phyloP scores from a whole-genome alignment of 164 flowering plant genomes.

The Euptelea pleiosperma region DNA sequence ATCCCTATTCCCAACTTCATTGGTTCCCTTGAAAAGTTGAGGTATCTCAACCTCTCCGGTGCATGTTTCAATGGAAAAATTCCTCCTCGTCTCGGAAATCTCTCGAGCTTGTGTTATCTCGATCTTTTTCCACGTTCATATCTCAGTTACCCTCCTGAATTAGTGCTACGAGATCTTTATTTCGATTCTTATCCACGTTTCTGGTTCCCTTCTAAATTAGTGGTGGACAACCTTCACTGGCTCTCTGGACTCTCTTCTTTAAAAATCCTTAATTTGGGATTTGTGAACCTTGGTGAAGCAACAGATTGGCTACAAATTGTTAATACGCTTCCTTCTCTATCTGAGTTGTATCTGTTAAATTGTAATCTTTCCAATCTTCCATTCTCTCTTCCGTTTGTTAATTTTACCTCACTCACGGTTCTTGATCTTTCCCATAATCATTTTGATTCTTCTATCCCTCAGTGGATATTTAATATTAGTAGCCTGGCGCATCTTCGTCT shows the following conservation, averaged over 20 bases:
- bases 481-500: no score
- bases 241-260: no score
- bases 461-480: not conserved
- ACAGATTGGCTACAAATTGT: no score
- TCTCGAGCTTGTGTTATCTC: conserved; percentile 1
- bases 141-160: no score
- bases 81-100: conserved; percentile 10
- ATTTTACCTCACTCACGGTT: conserved; percentile 12
- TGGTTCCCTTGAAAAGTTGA: conserved; percentile 6
- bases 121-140: no score
- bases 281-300: no score
- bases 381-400: not conserved
- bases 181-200: no score
- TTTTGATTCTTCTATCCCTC: not conserved
- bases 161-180: no score
- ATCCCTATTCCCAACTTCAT: not conserved
- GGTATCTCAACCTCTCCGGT: conserved; percentile 1
- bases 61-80: not conserved
- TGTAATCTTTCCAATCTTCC: no score
- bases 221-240: not conserved
- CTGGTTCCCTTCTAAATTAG: not conserved
- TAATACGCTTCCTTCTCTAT: no score
- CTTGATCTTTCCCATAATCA: not conserved
- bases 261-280: not conserved
- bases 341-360: no score